These are phyloP conservation scores for Antitrichia curtipendula DNA, from an alignment of 225 moss, liverwort and hornwort species.

Conservation along the genomic window DNA sequence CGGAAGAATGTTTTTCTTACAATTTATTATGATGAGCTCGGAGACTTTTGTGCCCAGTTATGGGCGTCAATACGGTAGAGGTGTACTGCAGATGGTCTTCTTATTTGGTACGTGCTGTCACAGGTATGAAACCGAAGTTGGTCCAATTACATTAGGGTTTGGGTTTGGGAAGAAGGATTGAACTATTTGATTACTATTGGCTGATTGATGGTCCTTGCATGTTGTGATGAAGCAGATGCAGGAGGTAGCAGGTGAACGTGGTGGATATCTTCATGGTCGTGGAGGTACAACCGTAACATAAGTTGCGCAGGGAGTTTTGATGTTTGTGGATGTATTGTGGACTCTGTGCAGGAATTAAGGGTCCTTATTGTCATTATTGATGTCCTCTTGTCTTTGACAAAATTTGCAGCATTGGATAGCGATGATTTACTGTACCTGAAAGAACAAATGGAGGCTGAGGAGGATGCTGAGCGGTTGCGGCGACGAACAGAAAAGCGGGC, in stretches of 20 bases:
- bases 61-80: neutral
- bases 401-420: constrained; percentile 76
- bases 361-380: neutral
- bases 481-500: constrained; percentile 93
- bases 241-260: constrained; percentile 98
- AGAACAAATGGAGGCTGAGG: constrained; percentile 99
- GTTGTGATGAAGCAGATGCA: constrained; percentile 88
- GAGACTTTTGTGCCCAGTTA: neutral
- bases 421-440: constrained; percentile 96
- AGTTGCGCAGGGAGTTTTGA: neutral
- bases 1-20: neutral
- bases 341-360: neutral
- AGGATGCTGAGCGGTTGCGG: constrained; percentile 94
- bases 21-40: neutral
- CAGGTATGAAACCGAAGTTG: neutral
- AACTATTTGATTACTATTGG: neutral
- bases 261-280: constrained; percentile 98
- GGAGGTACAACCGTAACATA: constrained; percentile 42
- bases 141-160: neutral
- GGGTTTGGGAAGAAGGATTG: neutral
- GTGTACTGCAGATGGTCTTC: neutral
- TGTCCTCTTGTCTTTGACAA: constrained; percentile 3
- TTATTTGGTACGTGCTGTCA: neutral
- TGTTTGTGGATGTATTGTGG: neutral
- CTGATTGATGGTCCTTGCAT: constrained; percentile 17